Evolutionary conservation across 2,329 filamentous ascomycete species (phyloP).

Genomic region (Thermothelomyces thermophilus): DNA sequence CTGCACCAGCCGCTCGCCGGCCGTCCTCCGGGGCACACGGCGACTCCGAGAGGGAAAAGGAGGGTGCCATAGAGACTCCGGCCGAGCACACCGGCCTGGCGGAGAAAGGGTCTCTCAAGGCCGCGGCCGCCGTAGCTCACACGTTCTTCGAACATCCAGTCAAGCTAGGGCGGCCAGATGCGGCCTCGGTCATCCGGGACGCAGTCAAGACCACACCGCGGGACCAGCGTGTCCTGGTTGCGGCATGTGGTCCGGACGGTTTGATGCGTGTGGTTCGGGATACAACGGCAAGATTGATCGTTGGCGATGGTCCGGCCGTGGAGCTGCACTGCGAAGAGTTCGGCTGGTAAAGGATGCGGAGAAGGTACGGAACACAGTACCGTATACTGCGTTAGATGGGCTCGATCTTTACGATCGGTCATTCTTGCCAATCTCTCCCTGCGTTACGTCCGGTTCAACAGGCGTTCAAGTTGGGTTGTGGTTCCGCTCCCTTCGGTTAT

Average conservation of each 20-base stretch:
- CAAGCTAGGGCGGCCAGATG: constrained; percentile 36
- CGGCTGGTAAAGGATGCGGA: constrained; percentile 33
- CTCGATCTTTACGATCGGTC: not conserved
- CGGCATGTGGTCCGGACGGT: constrained; percentile 42
- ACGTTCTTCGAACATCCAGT: constrained; percentile 25
- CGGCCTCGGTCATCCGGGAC: constrained; percentile 33
- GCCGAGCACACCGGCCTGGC: constrained; percentile 13
- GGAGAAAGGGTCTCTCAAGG: constrained; percentile 4
- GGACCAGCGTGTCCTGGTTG: constrained; percentile 38
- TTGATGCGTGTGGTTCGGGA: constrained; percentile 41
- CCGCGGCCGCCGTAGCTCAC: not conserved
- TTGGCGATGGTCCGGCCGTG: constrained; percentile 39
- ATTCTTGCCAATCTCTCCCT: not conserved
- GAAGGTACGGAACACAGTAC: too few relatives aligned
- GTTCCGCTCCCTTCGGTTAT: too few relatives aligned
- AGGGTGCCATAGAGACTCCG: constrained; percentile 15
- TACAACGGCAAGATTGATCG: constrained; percentile 39
- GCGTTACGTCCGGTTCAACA: not conserved
- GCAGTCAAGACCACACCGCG: constrained; percentile 31
- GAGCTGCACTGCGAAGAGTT: constrained; percentile 47
- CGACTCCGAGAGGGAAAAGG: constrained; percentile 23
- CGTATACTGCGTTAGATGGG: not conserved
- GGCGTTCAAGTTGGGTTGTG: not conserved
- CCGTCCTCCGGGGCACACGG: constrained; percentile 3
- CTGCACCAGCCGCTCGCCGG: constrained; percentile 5